Conservation (phyloP, 2,329 filamentous ascomycete genomes). For the Daldinia eschscholtzii region DNA sequence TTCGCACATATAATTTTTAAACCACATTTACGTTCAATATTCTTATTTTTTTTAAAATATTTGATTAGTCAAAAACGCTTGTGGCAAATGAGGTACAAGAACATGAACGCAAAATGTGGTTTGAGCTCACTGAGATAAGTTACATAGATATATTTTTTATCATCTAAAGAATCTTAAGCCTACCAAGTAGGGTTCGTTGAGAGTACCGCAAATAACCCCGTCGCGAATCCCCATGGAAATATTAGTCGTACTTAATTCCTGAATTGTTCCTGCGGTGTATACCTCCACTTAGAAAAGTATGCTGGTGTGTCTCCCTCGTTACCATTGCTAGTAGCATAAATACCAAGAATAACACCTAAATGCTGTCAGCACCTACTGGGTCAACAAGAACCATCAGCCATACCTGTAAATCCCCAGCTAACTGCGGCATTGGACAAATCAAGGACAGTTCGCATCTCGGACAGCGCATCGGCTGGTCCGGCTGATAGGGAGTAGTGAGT, state of each 20-base stretch:
- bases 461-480: conserved; percentile 52
- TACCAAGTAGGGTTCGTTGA: too few species aligned
- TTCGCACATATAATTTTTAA: too few species aligned
- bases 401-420: conserved; percentile 59
- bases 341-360: conserved; percentile 62
- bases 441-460: conserved; percentile 52
- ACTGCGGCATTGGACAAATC: conserved; percentile 54
- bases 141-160: too few species aligned
- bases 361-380: conserved; percentile 19
- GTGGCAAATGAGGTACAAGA: too few species aligned
- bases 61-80: too few species aligned
- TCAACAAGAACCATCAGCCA: conserved; percentile 24
- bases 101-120: too few species aligned
- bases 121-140: too few species aligned
- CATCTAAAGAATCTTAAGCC: too few species aligned
- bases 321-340: conserved; percentile 67
- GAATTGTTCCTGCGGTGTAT: conserved; percentile 56
- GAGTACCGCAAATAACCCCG: too few species aligned
- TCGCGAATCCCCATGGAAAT: too few species aligned
- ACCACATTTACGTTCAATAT: too few species aligned
- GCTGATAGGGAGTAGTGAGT: conserved; percentile 60
- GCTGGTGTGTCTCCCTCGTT: conserved; percentile 57
- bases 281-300: conserved; percentile 63
- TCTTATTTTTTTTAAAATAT: too few species aligned
- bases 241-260: conserved; percentile 44